Evolutionary conservation across 208 protist genomes (phyloP), one percentile per base, ranked within the genome.

Genomic region (Tritrichomonas musculus): DNA sequence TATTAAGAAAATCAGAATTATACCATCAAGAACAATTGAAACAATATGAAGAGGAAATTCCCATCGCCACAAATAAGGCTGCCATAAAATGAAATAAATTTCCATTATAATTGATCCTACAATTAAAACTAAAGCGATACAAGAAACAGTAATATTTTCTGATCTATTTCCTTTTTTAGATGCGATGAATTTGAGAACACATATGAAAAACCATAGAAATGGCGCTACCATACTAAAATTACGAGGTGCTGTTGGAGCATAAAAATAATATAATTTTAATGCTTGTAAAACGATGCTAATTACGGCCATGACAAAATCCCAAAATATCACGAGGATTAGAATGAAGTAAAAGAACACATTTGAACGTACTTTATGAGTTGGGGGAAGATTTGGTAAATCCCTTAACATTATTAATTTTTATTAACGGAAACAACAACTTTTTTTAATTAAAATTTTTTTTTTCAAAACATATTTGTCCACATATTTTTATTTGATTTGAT

Each of bases 171-270:
- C 73, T 9, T 33, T 1, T n/a, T 4, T 84, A 25, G 41, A 36
- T 1, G 53, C 0, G 4, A 33, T 25, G 4, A 53, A n/a, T 49
- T 44, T 49, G 30, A 84, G 49, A 11, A 33, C 11, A n/a, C 25
- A 25, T 3, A 84, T 39, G 3, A 84, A 84, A 22, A 33, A 84
- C 3, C 20, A 44, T 8, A 84, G 14, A 53, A 84, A 84, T 53
- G 73, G 73, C 13, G 73, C 73, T n/a, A 84, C 36, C 73, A 84
- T 84, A n/a, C n/a, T 44, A n/a, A 84, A 84, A 84, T 84, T n/a
- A 1, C 41, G 1, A 33, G 36, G 14, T 53, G 41, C 3, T 22
- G 0, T 20, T 33, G 73, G 73, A 47, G 73, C 36, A 22, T 8
- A 44, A 25, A 53, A 84, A 30, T 53, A 44, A 53, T 84, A 84